Evolutionary conservation across 352 stramenopile genomes (phyloP), one percentile per base, ranked within the genome.

Genomic region (Bremia lactucae): DNA sequence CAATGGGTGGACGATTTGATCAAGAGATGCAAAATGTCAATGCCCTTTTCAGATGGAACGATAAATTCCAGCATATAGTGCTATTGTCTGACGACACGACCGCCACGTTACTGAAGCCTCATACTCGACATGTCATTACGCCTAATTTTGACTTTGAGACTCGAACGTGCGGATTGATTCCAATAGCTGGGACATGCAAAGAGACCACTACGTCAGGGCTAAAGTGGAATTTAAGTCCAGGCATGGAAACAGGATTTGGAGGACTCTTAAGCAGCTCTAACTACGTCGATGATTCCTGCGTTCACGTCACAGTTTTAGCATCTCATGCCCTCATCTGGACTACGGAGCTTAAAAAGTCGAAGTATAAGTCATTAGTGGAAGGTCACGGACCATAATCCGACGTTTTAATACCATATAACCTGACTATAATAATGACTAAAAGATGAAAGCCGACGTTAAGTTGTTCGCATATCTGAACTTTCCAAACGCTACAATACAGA

Each of bases 21-120:
- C 94, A 98, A 63, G 92, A 97, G 72, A 98, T 98, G 87, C 89
- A 92, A 51, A 93, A 75, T 43, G 62, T 98, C 41, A 95, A 96
- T 54, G 74, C 89, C 46, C 64, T 98, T 10, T 96, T 94, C 59
- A 59, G 78, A 11, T 97, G 89, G 83, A 62, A 63, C 16, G 50
- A 66, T 31, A 68, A 64, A 33, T 96, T 96, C 58, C 46, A 82
- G 31, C 59, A 79, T 18, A 63, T 97, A 34, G 74, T 77, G 26
- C 52, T 97, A 39, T 75, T 97, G 18, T 91, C 83, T 11, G 83
- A 95, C 39, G 69, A 95, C 36, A 97, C 88, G 15, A 90, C 75
- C 23, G 87, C 75, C 10, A 76, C 84, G 26, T 52, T 97, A 35
- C 61, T 98, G 3, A 25, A 54, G 10, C 76, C 82, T 0, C 63